Percentiles rank a stretch among this genome's conserved stretches.
Evolutionary conservation across 495 filamentous ascomycete species (phyloP).

Genomic region (Entonaema liquescens): DNA sequence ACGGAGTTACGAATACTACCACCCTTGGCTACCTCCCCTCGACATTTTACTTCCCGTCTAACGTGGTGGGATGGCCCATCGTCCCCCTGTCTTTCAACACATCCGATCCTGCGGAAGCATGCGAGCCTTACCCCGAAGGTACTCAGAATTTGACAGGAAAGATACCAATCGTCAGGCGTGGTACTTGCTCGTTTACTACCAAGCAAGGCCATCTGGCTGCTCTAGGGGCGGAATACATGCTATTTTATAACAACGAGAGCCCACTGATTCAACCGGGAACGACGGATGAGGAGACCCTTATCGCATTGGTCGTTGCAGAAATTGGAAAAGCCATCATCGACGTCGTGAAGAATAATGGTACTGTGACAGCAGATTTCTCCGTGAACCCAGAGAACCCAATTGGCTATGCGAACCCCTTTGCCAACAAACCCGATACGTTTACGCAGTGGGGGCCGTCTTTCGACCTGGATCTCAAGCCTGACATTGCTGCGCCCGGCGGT

Average conservation of each 20-base stretch:
- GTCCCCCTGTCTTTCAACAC: conserved; percentile 49
- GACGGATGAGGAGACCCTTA: not conserved
- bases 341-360: conserved; percentile 3
- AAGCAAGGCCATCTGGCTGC: conserved; percentile 1
- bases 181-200: not conserved
- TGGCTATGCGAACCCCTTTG: conserved; percentile 22
- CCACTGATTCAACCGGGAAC: not conserved
- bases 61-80: conserved; percentile 35
- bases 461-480: conserved; percentile 50
- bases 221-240: not conserved
- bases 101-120: conserved; percentile 44
- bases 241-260: not conserved
- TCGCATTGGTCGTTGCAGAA: not conserved
- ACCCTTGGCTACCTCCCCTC: conserved; percentile 37
- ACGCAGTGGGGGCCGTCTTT: conserved; percentile 55
- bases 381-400: conserved; percentile 29
- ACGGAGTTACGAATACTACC: conserved; percentile 26
- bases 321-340: not conserved
- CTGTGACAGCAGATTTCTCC: conserved; percentile 33
- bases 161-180: conserved; percentile 57
- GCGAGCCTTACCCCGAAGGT: conserved; percentile 41
- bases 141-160: conserved; percentile 54
- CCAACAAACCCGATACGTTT: conserved; percentile 46
- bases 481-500: conserved; percentile 55
- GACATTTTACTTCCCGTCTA: not conserved